These are phyloP conservation scores for Neofusicoccum cordaticola DNA, from an alignment of 2,329 filamentous ascomycete genomes.

Conservation along the genomic window DNA sequence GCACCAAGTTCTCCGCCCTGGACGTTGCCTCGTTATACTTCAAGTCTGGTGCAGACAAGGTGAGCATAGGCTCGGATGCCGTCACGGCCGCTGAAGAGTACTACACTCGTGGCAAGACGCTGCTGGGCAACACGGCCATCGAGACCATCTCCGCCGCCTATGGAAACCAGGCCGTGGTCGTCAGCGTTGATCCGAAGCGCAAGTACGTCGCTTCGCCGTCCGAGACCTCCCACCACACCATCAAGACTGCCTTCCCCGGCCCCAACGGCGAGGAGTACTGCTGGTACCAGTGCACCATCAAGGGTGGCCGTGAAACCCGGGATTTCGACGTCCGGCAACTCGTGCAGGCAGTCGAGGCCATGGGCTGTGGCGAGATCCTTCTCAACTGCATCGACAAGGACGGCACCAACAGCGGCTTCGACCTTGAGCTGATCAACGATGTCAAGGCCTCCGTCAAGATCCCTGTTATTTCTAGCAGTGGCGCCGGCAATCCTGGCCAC, in stretches of 20 bases:
- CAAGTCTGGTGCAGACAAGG: constrained; percentile 94
- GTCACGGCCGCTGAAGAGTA: constrained; percentile 92
- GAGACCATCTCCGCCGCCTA: constrained; percentile 93
- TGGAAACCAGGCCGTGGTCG: constrained; percentile 93
- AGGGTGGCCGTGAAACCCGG: constrained; percentile 89
- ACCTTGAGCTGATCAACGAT: constrained; percentile 83
- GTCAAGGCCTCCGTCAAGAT: constrained; percentile 87
- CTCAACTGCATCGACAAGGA: constrained; percentile 98
- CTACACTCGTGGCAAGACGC: constrained; percentile 64
- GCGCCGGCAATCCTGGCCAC: constrained; percentile 81
- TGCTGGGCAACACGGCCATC: constrained; percentile 83
- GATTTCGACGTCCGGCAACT: constrained; percentile 92
- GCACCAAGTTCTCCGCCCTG: constrained; percentile 79
- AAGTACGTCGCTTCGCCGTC: constrained; percentile 73
- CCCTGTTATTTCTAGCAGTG: constrained; percentile 91
- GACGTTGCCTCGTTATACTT: constrained; percentile 97
- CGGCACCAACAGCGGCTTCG: constrained; percentile 90
- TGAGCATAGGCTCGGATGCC: constrained; percentile 93
- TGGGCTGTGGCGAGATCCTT: constrained; percentile 91
- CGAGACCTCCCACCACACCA: constrained; percentile 70
- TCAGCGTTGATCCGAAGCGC: constrained; percentile 89
- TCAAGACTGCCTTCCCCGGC: constrained; percentile 68
- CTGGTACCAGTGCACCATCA: constrained; percentile 98
- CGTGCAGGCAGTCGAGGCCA: constrained; percentile 80
- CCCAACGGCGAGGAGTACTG: constrained; percentile 76